Conservation (phyloP, 208 protist genomes). For the Herpetomonas muscarum region DNA sequence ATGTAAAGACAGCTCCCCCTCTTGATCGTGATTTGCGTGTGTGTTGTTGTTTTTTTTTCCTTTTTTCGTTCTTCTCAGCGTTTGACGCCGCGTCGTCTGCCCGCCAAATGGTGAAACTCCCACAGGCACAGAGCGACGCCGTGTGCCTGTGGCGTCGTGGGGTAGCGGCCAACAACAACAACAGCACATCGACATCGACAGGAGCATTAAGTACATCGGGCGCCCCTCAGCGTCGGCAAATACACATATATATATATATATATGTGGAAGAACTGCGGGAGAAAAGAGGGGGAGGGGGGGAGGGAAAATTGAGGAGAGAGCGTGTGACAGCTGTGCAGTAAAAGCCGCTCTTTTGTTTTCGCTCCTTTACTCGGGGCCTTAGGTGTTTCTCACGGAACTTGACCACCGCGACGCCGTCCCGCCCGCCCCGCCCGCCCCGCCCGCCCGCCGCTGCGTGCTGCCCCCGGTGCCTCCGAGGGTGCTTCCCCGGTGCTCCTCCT, state of each 20-base stretch:
- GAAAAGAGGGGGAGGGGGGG: background rate
- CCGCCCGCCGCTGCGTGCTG: background rate
- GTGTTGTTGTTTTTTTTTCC: background rate
- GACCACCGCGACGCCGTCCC: too few relatives aligned
- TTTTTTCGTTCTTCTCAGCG: slow-evolving; percentile 1
- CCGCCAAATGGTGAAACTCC: too few relatives aligned
- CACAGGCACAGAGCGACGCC: too few relatives aligned
- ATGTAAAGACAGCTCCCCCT: too few relatives aligned
- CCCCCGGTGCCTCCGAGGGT: background rate
- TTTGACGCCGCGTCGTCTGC: too few relatives aligned
- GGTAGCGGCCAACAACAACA: too few relatives aligned
- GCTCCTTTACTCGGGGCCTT: background rate
- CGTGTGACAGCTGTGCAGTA: background rate
- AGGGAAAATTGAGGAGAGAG: background rate
- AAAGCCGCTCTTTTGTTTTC: background rate
- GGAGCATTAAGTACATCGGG: too few relatives aligned
- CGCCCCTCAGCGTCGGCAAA: too few relatives aligned
- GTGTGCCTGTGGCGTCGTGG: too few relatives aligned
- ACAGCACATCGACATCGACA: background rate
- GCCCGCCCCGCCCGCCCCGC: too few relatives aligned
- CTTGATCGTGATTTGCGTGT: background rate
- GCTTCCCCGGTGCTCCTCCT: background rate
- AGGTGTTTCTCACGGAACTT: background rate
- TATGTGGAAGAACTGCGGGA: background rate
- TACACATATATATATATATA: too few relatives aligned